A percentile compares a stretch with the other conserved stretches of the same genome.
Evolutionary conservation across 306 rosid genomes (phyloP).

Genomic region (Myrica gale): DNA sequence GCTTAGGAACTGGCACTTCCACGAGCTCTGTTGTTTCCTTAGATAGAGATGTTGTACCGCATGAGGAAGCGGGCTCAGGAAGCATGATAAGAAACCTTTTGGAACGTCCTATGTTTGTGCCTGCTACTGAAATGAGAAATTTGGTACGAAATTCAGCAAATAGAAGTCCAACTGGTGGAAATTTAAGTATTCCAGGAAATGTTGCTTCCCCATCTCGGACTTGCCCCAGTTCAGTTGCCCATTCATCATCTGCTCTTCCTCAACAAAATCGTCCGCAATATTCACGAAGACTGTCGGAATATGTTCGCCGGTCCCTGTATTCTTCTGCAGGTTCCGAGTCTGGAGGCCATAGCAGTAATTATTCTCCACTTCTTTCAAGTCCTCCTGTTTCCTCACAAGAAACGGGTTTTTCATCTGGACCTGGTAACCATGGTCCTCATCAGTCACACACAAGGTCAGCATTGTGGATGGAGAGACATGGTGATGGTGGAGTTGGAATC

Average conservation of each 20-base stretch:
- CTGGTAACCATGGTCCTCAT: slow-evolving; percentile 44
- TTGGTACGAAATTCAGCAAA: slow-evolving; percentile 44
- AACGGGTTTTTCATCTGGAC: slow-evolving; percentile 49
- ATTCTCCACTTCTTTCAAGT: slow-evolving; percentile 54
- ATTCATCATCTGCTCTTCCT: slow-evolving; percentile 64
- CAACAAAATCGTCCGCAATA: slow-evolving; percentile 67
- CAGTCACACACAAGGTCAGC: slow-evolving; percentile 56
- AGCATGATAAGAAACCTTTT: slow-evolving; percentile 52
- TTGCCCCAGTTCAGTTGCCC: slow-evolving; percentile 48
- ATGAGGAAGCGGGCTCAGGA: slow-evolving; percentile 58
- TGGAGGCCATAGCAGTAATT: slow-evolving; percentile 51
- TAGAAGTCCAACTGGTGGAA: slow-evolving; percentile 48
- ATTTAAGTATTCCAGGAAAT: slow-evolving; percentile 58
- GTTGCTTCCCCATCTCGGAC: slow-evolving; percentile 58
- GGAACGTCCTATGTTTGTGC: slow-evolving; percentile 66
- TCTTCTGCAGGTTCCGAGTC: slow-evolving; percentile 62
- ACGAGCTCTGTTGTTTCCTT: slow-evolving; percentile 42
- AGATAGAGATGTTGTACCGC: slow-evolving; percentile 49
- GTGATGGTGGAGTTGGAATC: slow-evolving; percentile 60
- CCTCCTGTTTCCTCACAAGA: slow-evolving; percentile 58
- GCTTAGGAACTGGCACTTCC: slow-evolving; percentile 55
- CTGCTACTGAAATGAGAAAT: slow-evolving; percentile 66
- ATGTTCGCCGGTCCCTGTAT: slow-evolving; percentile 70
- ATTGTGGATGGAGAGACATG: slow-evolving; percentile 73
- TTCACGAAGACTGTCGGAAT: slow-evolving; percentile 76